Conservation (phyloP, 768 basidiomycete genomes). For the Trametopsis cervina region DNA sequence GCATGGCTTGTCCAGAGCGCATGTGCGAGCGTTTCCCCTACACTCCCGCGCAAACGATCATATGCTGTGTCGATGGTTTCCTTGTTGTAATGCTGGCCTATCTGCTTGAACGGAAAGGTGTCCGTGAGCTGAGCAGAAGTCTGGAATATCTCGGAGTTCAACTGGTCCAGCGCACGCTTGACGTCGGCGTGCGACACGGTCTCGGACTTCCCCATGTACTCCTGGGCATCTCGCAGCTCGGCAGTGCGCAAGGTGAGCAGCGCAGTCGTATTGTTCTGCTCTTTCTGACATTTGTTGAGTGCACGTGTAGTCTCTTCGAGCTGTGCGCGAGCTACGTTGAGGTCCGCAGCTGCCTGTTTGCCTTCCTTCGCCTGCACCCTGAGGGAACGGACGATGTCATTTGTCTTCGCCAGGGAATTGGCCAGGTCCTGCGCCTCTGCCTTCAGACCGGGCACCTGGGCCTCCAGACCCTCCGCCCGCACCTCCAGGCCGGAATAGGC, state of each 20-base stretch:
- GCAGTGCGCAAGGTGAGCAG: slow-evolving; percentile 31
- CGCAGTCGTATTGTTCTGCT: slow-evolving; percentile 13
- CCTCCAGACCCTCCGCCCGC: not conserved
- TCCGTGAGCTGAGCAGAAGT: slow-evolving; percentile 42
- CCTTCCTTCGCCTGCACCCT: not conserved
- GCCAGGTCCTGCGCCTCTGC: not conserved
- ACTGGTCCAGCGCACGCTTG: slow-evolving; percentile 32
- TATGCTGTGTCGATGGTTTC: not conserved
- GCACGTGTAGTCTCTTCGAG: not conserved
- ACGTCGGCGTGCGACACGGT: slow-evolving; percentile 39
- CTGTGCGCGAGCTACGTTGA: not conserved
- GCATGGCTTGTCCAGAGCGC: not conserved
- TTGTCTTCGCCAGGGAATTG: not conserved
- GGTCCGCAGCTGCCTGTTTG: not conserved
- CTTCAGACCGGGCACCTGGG: not conserved
- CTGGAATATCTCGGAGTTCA: slow-evolving; percentile 45
- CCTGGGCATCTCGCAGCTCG: slow-evolving; percentile 39
- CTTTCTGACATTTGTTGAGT: slow-evolving; percentile 14
- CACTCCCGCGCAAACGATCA: not conserved
- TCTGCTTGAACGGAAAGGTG: slow-evolving; percentile 23
- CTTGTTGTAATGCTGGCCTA: not conserved
- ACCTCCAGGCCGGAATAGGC: too few species aligned
- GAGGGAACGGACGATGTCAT: not conserved
- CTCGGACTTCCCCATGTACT: slow-evolving; percentile 39
- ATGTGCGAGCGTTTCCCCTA: not conserved